phyloP scores from a whole-genome alignment of 345 rosid genomes.

The Balakata baccata region DNA sequence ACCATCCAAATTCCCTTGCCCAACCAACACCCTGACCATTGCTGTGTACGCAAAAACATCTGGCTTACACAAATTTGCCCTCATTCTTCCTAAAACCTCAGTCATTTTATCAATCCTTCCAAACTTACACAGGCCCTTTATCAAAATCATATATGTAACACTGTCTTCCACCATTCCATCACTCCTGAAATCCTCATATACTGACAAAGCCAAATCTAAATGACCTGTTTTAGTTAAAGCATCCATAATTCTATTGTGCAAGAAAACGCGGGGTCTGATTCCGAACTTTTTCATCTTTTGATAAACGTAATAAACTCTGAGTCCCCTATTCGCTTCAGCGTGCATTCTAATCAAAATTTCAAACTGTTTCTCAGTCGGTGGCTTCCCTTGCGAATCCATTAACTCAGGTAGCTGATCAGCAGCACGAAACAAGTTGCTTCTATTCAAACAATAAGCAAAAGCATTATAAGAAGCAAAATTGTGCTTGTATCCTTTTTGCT shows the following conservation, averaged over 20 bases:
- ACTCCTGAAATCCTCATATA: constrained; percentile 72
- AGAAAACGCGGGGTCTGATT: constrained; percentile 58
- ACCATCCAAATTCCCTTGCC: constrained; percentile 64
- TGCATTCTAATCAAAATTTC: constrained; percentile 96
- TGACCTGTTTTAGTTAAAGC: constrained; percentile 57
- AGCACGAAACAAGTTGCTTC: constrained; percentile 57
- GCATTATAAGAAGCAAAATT: constrained; percentile 83
- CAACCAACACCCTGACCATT: constrained; percentile 59
- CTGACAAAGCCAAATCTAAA: constrained; percentile 69
- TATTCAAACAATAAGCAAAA: constrained; percentile 74
- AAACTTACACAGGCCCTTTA: constrained; percentile 71
- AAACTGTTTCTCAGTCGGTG: constrained; percentile 77
- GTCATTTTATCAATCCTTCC: constrained; percentile 61
- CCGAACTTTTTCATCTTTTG: constrained; percentile 88
- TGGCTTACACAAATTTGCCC: constrained; percentile 61
- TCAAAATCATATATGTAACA: constrained; percentile 68
- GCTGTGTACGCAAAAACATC: constrained; percentile 90
- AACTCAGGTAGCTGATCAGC: constrained; percentile 88
- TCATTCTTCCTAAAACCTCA: constrained; percentile 64
- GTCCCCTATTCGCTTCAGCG: constrained; percentile 70
- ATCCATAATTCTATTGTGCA: constrained; percentile 80
- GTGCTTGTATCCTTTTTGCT: constrained; percentile 76
- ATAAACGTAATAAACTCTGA: constrained; percentile 72
- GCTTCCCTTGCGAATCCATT: constrained; percentile 81
- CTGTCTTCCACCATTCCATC: constrained; percentile 74